Conservation (phyloP, 2,329 filamentous ascomycete species). For the Fusarium xylarioides region DNA sequence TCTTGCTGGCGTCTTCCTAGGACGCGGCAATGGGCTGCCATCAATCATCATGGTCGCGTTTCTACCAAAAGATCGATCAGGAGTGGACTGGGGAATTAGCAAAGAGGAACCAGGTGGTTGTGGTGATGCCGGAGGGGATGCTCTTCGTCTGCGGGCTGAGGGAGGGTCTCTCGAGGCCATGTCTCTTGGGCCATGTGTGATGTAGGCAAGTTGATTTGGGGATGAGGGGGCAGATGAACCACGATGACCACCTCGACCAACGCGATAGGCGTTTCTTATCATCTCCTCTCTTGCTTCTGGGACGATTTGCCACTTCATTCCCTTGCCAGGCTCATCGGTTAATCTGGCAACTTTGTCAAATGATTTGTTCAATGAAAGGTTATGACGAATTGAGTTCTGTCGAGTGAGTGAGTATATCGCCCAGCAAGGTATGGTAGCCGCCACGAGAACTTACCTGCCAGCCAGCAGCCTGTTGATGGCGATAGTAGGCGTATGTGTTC, state of each 20-base stretch:
- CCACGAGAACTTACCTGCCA: constrained; percentile 77
- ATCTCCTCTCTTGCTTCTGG: constrained; percentile 88
- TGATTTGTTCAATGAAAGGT: constrained; percentile 91
- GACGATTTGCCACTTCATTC: constrained; percentile 98
- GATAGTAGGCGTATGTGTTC: constrained; percentile 91
- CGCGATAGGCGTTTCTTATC: constrained; percentile 73
- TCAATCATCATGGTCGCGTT: constrained; percentile 58
- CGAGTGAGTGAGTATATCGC: constrained; percentile 17
- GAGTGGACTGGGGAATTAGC: constrained; percentile 64
- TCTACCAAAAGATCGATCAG: constrained; percentile 53
- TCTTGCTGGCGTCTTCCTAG: constrained; percentile 57
- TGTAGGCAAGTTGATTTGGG: constrained; percentile 67
- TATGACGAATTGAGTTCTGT: constrained; percentile 95
- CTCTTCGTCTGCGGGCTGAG: constrained; percentile 66
- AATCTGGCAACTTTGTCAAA: constrained; percentile 93
- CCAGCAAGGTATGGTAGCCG: neutral
- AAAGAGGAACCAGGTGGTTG: constrained; percentile 60
- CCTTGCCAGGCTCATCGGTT: constrained; percentile 95
- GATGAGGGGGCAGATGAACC: constrained; percentile 78
- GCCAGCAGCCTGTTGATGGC: constrained; percentile 77
- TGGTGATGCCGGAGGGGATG: constrained; percentile 64
- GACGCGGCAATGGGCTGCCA: constrained; percentile 69
- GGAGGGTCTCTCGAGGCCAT: constrained; percentile 61
- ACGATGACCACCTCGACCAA: constrained; percentile 70
- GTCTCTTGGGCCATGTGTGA: constrained; percentile 66